A percentile compares a stretch with the other conserved stretches of the same genome.
Conservation (phyloP, 495 filamentous ascomycete genomes). For the Penicillium herquei region DNA sequence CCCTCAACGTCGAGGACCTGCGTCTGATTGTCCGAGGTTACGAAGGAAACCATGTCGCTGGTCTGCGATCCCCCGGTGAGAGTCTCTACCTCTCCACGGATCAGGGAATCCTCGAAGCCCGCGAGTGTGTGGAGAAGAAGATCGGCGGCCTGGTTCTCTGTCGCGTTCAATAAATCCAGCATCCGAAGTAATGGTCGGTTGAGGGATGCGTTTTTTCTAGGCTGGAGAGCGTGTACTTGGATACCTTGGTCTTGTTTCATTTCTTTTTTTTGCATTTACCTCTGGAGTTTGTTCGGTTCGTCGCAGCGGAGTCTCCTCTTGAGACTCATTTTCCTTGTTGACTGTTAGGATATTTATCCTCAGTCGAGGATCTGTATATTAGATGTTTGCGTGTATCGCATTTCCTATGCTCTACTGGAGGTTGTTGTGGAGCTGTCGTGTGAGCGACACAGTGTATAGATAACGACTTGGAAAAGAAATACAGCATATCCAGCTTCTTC, state of each 20-base stretch:
- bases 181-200: constrained; percentile 4
- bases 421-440: constrained; percentile 16
- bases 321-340: constrained; percentile 29
- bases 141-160: constrained; percentile 82
- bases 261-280: constrained; percentile 37
- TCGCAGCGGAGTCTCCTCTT: constrained; percentile 38
- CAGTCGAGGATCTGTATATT: constrained; percentile 40
- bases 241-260: constrained; percentile 13
- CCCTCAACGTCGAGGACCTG: constrained; percentile 59
- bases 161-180: constrained; percentile 50
- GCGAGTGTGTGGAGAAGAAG: constrained; percentile 84
- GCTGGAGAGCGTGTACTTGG: constrained; percentile 3
- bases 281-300: constrained; percentile 42
- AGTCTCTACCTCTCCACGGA: constrained; percentile 77
- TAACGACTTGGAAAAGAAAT: constrained; percentile 28
- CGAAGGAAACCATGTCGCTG: constrained; percentile 61
- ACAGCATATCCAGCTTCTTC: constrained; percentile 14
- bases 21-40: constrained; percentile 64
- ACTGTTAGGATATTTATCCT: constrained; percentile 38
- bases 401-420: constrained; percentile 17
- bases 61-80: constrained; percentile 78
- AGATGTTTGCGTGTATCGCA: constrained; percentile 30
- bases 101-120: constrained; percentile 75
- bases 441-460: constrained; percentile 27
- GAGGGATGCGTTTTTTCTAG: constrained; percentile 3